phyloP scores from a whole-genome alignment of 2,329 filamentous ascomycete species.

The Daldinia sp. region DNA sequence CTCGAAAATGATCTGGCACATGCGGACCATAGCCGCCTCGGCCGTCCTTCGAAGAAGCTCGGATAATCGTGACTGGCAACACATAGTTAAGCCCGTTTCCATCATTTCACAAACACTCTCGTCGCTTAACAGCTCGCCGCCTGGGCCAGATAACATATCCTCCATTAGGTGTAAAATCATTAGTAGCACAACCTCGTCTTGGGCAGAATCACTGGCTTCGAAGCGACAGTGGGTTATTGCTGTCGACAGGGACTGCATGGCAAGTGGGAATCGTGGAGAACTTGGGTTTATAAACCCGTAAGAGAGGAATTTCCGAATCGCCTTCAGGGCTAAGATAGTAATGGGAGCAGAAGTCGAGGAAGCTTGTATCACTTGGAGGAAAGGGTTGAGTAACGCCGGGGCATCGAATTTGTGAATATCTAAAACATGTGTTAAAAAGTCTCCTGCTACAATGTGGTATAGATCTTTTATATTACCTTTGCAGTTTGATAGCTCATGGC shows the following conservation, averaged over 20 bases:
- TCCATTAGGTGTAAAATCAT: conserved; percentile 98
- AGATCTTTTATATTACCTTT: conserved; percentile 68
- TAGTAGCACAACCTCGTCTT: conserved; percentile 94
- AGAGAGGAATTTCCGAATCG: conserved; percentile 95
- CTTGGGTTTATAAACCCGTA: conserved; percentile 89
- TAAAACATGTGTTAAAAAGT: conserved; percentile 53
- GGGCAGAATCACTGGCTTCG: conserved; percentile 93
- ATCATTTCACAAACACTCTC: conserved; percentile 99
- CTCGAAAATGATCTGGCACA: conserved; percentile 99
- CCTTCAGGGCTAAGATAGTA: conserved; percentile 91
- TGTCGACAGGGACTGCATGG: conserved; percentile 93
- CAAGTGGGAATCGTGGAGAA: conserved; percentile 88
- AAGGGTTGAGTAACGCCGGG: conserved; percentile 88
- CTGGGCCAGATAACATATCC: conserved; percentile 94
- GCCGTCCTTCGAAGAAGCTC: conserved; percentile 91
- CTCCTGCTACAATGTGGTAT: neutral
- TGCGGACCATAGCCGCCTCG: conserved; percentile 97
- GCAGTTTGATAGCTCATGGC: conserved; percentile 87
- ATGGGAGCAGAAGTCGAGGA: conserved; percentile 97
- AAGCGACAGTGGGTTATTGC: conserved; percentile 98
- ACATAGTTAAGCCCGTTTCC: conserved; percentile 97
- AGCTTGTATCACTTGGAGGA: conserved; percentile 95
- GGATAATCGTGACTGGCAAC: conserved; percentile 91
- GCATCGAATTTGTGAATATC: conserved; percentile 92
- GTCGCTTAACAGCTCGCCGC: conserved; percentile 93